These are phyloP conservation scores for Phlyctochytrium arcticum DNA, from an alignment of 192 early-diverging fungal genomes.

Conservation along the genomic window DNA sequence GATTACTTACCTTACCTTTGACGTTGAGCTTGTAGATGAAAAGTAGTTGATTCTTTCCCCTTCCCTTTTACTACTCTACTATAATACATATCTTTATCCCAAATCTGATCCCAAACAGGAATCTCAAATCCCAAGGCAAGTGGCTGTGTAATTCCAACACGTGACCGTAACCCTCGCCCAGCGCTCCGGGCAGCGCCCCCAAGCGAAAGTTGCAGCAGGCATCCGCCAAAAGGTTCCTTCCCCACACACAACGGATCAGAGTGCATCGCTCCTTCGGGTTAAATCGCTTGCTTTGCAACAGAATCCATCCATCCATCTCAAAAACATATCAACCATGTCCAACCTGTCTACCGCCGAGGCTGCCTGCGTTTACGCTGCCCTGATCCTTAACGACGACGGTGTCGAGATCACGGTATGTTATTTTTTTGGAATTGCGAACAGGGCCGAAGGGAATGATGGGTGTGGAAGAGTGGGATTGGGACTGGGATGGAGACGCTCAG, in stretches of 20 bases:
- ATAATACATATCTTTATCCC: too few species aligned
- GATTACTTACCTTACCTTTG: slow-evolving; percentile 7
- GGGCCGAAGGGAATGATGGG: not conserved
- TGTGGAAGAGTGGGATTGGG: too few species aligned
- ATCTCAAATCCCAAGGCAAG: too few species aligned
- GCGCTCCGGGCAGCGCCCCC: too few species aligned
- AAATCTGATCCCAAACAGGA: too few species aligned
- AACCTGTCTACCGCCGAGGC: slow-evolving; percentile 66
- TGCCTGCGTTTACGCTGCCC: slow-evolving; percentile 92
- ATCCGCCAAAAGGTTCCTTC: too few species aligned
- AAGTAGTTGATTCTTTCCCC: too few species aligned
- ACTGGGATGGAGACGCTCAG: not conserved
- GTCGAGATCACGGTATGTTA: slow-evolving; percentile 89
- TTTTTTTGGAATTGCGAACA: not conserved
- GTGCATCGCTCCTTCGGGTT: not conserved
- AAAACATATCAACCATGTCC: slow-evolving; percentile 38
- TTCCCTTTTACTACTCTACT: too few species aligned
- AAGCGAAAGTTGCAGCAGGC: too few species aligned
- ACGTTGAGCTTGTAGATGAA: slow-evolving; percentile 10
- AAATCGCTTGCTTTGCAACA: not conserved
- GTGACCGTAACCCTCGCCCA: too few species aligned
- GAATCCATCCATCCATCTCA: slow-evolving; percentile 20
- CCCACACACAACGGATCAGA: not conserved
- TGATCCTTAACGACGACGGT: slow-evolving; percentile 98
- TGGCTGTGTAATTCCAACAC: too few species aligned